Evolutionary conservation across 1,139 yeast genomes (phyloP), one percentile per base, ranked within the genome.

Genomic region (Geotrichum citri-aurantii): DNA sequence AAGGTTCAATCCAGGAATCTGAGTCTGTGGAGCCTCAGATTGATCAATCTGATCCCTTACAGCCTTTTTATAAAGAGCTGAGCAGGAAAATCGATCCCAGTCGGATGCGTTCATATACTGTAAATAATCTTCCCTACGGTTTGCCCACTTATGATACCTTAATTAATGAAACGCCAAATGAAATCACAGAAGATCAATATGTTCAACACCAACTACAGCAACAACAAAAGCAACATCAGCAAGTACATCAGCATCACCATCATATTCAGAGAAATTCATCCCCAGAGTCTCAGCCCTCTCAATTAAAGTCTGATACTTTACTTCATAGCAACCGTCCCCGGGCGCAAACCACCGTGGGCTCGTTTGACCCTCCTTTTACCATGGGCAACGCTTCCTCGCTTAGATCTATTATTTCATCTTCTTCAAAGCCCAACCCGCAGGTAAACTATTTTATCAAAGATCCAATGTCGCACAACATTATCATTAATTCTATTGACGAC

Each of bases 401-500:
- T 24, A 56, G 58, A 17, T 19, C 55, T 46, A 48, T 26, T 10
- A 26, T 37, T 26, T 14, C 50, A 3, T 37, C 42, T 37, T 37
- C 42, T 37, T 37, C 42, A 17, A 27, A 37, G 14, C 52, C 54
- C 17, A 44, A 48, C 17, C 47, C 50, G 5, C 48, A 52, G 48
- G 33, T 56, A 27, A 33, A 49, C 17, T 49, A 48, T 40, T 37
- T 50, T 29, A 48, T 52, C 2, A 59, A 54, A 24, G 62, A 60
- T 37, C 57, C 56, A 14, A 48, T 55, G 51, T 51, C 60, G 17
- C 57, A 52, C 42, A 58, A 47, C 58, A 62, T 52, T 56, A 61
- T 53, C 58, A 54, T 48, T 52, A 61, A 55, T 56, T 62, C 85
- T 56, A 83, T 83, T 67, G 86, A 84, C 59, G 88, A 85, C 67